Evolutionary conservation across 108 stramenopile species (phyloP).

Genomic region (Skeletonema costatum): DNA sequence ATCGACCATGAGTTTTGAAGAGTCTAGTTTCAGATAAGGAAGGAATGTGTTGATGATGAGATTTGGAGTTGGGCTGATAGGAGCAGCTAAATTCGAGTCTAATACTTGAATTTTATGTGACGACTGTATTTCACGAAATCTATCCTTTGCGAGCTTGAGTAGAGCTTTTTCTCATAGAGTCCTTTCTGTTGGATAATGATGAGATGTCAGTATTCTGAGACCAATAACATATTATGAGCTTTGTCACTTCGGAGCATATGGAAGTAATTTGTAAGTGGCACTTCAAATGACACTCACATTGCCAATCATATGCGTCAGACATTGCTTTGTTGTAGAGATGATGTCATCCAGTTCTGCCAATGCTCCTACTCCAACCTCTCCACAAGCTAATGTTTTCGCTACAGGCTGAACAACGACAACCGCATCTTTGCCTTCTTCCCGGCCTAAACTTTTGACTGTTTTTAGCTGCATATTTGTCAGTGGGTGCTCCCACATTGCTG

Average conservation of each 20-base stretch:
- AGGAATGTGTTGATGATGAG: conserved; percentile 38
- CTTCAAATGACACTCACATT: conserved; percentile 31
- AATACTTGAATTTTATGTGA: conserved; percentile 16
- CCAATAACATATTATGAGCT: background rate
- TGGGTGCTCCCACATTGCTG: conserved; percentile 93
- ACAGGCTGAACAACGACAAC: conserved; percentile 64
- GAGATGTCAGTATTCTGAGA: conserved; percentile 3
- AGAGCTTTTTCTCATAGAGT: conserved; percentile 36
- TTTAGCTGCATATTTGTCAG: conserved; percentile 70
- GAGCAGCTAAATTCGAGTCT: conserved; percentile 18
- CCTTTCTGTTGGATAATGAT: conserved; percentile 14
- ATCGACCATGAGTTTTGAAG: conserved; percentile 40
- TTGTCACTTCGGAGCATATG: background rate
- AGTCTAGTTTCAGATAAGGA: conserved; percentile 33
- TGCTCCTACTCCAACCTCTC: conserved; percentile 86
- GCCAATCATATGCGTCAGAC: background rate
- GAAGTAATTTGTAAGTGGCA: background rate
- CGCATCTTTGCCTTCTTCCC: background rate
- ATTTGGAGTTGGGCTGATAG: conserved; percentile 48
- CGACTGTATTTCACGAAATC: conserved; percentile 35
- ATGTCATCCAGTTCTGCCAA: conserved; percentile 78
- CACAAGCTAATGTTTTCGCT: conserved; percentile 85
- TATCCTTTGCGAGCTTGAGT: conserved; percentile 30
- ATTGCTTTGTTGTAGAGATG: conserved; percentile 36
- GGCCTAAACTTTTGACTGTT: conserved; percentile 57